A percentile compares a stretch with the other conserved stretches of the same genome.
phyloP scores from a whole-genome alignment of 306 rosid genomes.

The Trifolium dubium region DNA sequence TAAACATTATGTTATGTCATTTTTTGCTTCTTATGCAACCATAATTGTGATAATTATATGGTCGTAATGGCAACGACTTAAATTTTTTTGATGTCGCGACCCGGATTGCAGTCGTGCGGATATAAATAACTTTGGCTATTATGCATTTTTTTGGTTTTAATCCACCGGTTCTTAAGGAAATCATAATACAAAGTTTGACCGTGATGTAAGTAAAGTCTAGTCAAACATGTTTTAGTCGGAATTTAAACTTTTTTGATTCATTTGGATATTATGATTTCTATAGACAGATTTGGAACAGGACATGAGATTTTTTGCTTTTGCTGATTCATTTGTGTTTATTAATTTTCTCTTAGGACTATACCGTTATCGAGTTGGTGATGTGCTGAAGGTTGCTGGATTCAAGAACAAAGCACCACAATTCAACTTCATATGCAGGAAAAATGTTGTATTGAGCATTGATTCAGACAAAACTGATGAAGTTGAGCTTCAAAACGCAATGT shows the following conservation, averaged over 20 bases:
- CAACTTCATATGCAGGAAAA: slow-evolving; percentile 86
- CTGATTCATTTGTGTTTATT: neutral
- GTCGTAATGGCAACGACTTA: too few relatives aligned
- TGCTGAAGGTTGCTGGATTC: slow-evolving; percentile 83
- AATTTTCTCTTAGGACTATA: slow-evolving; percentile 60
- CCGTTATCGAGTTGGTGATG: slow-evolving; percentile 89
- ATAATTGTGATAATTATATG: too few relatives aligned
- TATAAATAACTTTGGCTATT: too few relatives aligned
- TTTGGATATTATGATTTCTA: too few relatives aligned
- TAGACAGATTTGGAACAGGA: neutral
- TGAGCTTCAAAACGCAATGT: slow-evolving; percentile 87
- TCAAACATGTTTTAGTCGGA: too few relatives aligned
- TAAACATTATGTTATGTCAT: neutral
- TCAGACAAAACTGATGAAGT: slow-evolving; percentile 95
- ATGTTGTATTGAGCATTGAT: slow-evolving; percentile 90
- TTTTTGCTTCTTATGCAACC: neutral
- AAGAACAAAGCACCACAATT: slow-evolving; percentile 97
- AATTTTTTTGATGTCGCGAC: too few relatives aligned
- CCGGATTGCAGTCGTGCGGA: too few relatives aligned
- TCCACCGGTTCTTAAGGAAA: too few relatives aligned
- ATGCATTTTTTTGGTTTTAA: too few relatives aligned
- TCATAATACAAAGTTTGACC: too few relatives aligned
- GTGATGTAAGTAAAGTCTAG: too few relatives aligned
- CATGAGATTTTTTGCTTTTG: neutral
- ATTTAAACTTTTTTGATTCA: too few relatives aligned